A percentile compares a stretch with the other conserved stretches of the same genome.
phyloP scores from a whole-genome alignment of 805 yeast species.

The Kuraishia molischiana region DNA sequence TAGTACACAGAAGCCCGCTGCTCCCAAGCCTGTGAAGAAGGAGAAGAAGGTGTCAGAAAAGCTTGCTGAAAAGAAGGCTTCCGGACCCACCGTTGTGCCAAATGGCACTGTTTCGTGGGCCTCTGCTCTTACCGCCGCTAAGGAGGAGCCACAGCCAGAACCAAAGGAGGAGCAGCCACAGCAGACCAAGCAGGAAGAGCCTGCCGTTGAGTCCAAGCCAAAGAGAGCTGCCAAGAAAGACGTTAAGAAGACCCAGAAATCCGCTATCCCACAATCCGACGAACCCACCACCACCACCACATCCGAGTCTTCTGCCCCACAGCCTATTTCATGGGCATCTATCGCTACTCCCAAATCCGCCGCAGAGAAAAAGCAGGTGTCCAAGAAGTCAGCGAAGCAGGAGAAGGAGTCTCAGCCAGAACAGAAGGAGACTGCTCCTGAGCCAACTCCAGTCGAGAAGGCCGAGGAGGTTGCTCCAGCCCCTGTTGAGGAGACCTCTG shows the following conservation, averaged over 20 bases:
- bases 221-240: neutral
- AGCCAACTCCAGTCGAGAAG: constrained; percentile 5
- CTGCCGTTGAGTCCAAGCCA: neutral
- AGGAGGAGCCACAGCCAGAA: neutral
- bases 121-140: neutral
- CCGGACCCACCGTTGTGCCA: neutral
- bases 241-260: neutral
- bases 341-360: constrained; percentile 13
- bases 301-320: constrained; percentile 5
- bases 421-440: too few species aligned
- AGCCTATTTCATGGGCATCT: constrained; percentile 14
- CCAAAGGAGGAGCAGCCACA: neutral
- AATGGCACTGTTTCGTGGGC: neutral
- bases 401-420: constrained; percentile 6
- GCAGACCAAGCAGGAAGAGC: constrained; percentile 7
- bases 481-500: constrained; percentile 3
- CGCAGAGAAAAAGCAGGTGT: neutral
- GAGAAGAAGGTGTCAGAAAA: neutral
- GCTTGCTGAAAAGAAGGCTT: neutral
- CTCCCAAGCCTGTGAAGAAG: constrained; percentile 8
- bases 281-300: neutral
- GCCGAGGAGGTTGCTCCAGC: constrained; percentile 3
- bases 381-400: constrained; percentile 11
- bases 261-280: neutral
- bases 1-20: constrained; percentile 3